Conservation (phyloP, 176 grass and related monocot species). For the Oryza coarctata region DNA sequence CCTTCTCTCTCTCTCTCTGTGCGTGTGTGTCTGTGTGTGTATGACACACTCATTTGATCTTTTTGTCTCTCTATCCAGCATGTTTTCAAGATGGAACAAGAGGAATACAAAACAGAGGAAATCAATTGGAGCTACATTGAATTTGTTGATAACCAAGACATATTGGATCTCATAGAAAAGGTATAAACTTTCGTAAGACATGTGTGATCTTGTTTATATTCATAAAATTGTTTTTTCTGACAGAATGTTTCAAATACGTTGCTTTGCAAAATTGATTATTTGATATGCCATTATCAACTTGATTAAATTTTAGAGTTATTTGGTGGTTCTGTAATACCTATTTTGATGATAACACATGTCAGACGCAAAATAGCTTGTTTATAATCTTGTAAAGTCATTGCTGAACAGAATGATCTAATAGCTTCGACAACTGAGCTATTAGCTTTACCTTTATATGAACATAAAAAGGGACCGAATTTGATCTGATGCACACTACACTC, state of each 20-base stretch:
- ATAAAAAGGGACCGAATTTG: not conserved
- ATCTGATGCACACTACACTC: not conserved
- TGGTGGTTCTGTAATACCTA: not conserved
- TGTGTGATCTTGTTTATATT: not conserved
- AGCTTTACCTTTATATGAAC: not conserved
- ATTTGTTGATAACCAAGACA: conserved; percentile 91
- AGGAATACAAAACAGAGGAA: conserved; percentile 85
- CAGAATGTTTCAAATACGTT: not conserved
- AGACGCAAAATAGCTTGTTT: not conserved
- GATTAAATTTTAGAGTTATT: not conserved
- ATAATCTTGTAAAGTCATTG: not conserved
- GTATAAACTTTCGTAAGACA: conserved; percentile 35
- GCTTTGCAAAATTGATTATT: not conserved
- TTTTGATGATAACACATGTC: not conserved
- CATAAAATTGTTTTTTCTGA: not conserved
- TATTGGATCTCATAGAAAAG: conserved; percentile 95
- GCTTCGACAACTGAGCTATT: not conserved
- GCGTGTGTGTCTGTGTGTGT: no score
- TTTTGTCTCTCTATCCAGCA: conserved; percentile 52
- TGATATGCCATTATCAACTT: not conserved
- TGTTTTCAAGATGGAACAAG: conserved; percentile 98
- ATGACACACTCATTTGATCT: conserved; percentile 21
- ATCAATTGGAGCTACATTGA: conserved; percentile 95
- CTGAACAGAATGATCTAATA: not conserved
- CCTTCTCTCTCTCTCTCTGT: not conserved